Evolutionary conservation across 2,329 filamentous ascomycete species (phyloP), one percentile per base, ranked within the genome.

Genomic region (Fusarium dlaminii): DNA sequence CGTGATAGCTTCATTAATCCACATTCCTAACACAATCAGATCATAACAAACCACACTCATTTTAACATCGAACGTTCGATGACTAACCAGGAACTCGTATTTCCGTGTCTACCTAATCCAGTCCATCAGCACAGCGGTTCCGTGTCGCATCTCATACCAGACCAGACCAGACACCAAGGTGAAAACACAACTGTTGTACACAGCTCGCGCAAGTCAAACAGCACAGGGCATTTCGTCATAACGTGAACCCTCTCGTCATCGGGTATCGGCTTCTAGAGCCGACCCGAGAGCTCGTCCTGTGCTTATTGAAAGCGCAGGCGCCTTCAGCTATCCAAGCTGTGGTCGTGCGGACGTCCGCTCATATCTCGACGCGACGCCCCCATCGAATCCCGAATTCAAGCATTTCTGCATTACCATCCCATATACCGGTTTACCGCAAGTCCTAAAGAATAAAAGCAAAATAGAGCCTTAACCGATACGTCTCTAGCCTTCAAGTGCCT

Each of bases 401-500:
- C 70, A 76, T 75, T 75, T 77, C 72, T 75, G 75, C 77, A 77
- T 77, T 79, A 78, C 65, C 76, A 66, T 77, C 70, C 76, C 77
- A 77, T 66, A 75, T 61, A 76, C 72, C 68, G 70, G 63, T 70
- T 72, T 67, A 76, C 72, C 68, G 72, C 71, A 73, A 75, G 60
- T 76, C 64, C 73, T 54, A 69, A 77, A 70, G 55, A 73, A 72
- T 66, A 67, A 77, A 72, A 75, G 56, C 70, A 78, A 62, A 70
- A 64, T 65, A 67, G 67, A 68, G 43, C 67, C 54, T 65, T 45
- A 65, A 61, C 63, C 51, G 58, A 59, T 60, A 24, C 34, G 46
- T 46, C 42, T 66, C 82, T 82, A 86, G 71, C 81, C 84, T 73
- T 87, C 85, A 62, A 86, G 80, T 36, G 85, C 83, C 83, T 87